Base-by-base conservation (phyloP, 495 filamentous ascomycete genomes). In the Bombardia bombarda region DNA sequence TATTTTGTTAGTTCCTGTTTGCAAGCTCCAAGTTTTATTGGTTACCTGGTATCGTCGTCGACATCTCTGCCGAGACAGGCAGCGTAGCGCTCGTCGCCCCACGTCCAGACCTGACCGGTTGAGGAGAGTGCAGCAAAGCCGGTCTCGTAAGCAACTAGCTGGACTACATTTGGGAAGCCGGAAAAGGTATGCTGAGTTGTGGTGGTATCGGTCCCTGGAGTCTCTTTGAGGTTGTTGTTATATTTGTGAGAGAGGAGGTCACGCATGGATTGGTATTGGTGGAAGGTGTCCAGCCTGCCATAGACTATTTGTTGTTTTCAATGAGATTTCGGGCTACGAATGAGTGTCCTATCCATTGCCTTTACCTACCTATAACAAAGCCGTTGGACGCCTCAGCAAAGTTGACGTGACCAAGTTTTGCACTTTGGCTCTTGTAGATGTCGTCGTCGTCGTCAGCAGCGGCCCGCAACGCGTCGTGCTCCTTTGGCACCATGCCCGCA, bases 1-100 rank as follows among this genome's bases (percentile, higher is more conserved):
- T 17, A 9, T 12, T 20, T 13, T 21, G 14, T 19, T 8, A 4
- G 32, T 17, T 34, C 6, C 14, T 26, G 6, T 28, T 2, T 28
- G 26, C 26, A 7, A n/a, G n/a, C n/a, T n/a, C n/a, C 12, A 22
- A 22, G 7, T 30, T 25, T 21, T 47, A 38, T 36, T 10, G 23
- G 26, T 7, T 28, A 33, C 44, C 23, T 41, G 10, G n/a, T 14
- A 14, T 44, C 38, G 19, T 56, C 52, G 19, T 56, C 52, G 25
- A 63, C 44, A 17, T 63, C 58, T n/a, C 74, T 56, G n/a, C 66
- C 73, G 16, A 78, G 61, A 42, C 64, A 68, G 37, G 59, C 57
- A 32, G 61, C 51, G 52, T 75, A 78, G 24, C 79, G 65, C 26
- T 66, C 62, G 44, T 83, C 79, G 13, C 78, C 79, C 72, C 79